Base-by-base conservation (phyloP, 176 grass and related monocot species). In the Oryza brachyantha region DNA sequence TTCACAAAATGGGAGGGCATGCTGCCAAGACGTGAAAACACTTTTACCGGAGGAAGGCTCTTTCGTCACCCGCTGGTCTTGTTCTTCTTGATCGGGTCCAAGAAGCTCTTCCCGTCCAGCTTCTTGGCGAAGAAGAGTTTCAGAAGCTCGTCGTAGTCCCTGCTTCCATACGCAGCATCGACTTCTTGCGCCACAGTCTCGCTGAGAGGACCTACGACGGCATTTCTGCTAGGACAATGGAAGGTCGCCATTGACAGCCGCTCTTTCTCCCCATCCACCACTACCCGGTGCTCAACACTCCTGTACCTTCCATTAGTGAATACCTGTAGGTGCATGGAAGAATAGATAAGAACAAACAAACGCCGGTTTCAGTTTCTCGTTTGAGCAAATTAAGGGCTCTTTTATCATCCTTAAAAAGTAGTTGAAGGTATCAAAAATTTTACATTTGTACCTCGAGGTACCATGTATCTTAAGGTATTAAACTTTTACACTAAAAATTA, bases 241-340 rank as follows among this genome's bases (percentile, higher is more conserved):
- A 92, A 92, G 11, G 72, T 81, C 4, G 83, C 90, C 26, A 89
- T 67, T 8, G 90, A 92, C 14, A 92, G 7, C 5, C 86, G 77
- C 22, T 88, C 73, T 48, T 61, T 79, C 14, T 80, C 42, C 13
- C 40, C 39, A 80, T 83, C 78, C 8, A 92, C 25, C 2, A 88
- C 24, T 3, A 41, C 86, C 4, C 81, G 71, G 48, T 92, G 86
- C 78, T 92, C 82, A 1, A 92, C 65, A 45, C 90, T 88, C 32
- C 34, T 60, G 73, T 85, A 88, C 76, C 65, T 85, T 0, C 90
- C 90, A 34, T 88, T 86, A 0, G 77, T 92, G 55, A 83, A 75
- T 37, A 88, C 88, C 90, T 90, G n/a, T n/a, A n/a, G n/a, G 75
- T 10, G 24, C 25, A 11, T 36, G 38, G 26, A 27, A 42, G 34